Percentiles rank a stretch among this genome's conserved stretches.
These are phyloP conservation scores for Trichopus zeylanicus DNA, from an alignment of 116 monocot genomes.

Conservation along the genomic window DNA sequence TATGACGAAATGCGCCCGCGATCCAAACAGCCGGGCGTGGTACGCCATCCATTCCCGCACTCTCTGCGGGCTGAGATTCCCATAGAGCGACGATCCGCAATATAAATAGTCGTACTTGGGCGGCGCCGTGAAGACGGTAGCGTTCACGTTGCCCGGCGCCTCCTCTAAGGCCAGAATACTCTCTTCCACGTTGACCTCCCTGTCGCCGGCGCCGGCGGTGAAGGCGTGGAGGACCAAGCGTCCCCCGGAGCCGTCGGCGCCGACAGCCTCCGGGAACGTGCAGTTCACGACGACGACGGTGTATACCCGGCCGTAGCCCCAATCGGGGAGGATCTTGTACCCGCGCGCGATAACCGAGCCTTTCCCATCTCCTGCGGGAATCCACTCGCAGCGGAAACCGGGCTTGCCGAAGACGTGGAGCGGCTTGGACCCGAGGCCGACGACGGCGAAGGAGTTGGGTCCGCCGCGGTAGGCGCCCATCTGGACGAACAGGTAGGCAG, in stretches of 20 bases:
- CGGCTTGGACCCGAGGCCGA: constrained; percentile 76
- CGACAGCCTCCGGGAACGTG: constrained; percentile 47
- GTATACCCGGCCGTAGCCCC: constrained; percentile 99
- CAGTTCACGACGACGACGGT: constrained; percentile 97
- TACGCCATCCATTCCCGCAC: constrained; percentile 75
- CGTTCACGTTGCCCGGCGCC: constrained; percentile 22
- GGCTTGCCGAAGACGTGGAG: constrained; percentile 60
- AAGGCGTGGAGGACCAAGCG: constrained; percentile 38
- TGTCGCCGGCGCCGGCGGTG: constrained; percentile 19
- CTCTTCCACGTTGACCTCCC: constrained; percentile 8
- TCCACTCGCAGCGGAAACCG: constrained; percentile 50
- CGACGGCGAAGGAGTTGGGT: constrained; percentile 43
- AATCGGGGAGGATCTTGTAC: constrained; percentile 85
- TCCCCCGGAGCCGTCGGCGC: constrained; percentile 37
- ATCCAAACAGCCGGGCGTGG: constrained; percentile 50
- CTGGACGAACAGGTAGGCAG: constrained; percentile 63
- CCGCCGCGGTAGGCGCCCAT: constrained; percentile 77
- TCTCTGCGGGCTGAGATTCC: constrained; percentile 45
- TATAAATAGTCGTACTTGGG: constrained; percentile 56
- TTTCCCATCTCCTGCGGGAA: constrained; percentile 5
- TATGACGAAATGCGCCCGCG: constrained; percentile 54
- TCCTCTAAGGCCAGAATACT: constrained; percentile 33
- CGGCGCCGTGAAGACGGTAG: constrained; percentile 13
- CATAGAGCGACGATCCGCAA: constrained; percentile 68
- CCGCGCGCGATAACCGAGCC: constrained; percentile 11